Evolutionary conservation across 139 green algal species (phyloP), one percentile per base, ranked within the genome.

Genomic region (Haematococcus sp.): DNA sequence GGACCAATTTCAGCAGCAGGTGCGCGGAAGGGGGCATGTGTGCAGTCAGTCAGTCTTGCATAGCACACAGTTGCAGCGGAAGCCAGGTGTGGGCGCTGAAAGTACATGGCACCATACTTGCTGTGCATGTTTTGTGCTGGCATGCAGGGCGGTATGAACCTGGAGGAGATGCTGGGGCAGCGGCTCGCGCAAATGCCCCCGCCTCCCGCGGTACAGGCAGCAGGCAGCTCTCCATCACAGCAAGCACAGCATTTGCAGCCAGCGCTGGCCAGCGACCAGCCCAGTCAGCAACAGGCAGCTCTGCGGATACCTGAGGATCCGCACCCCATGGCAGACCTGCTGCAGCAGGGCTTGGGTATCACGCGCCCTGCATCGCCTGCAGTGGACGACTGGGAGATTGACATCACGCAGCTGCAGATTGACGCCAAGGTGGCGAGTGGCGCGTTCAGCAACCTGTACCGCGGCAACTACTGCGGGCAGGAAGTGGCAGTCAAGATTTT

Each of bases 401-500:
- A 98, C 34, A 93, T 96, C 52, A 78, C 75, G 5, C 84, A 95
- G 81, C 84, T 97, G 43, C 80, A 89, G 19, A 96, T 98, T 40
- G 85, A 93, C 46, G 84, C 91, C 27, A 97, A 97, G 73, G 89
- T 98, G 0, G 80, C 81, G 1, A 83, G 68, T 17, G 94, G 94
- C 23, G 92, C 94, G 2, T 99, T 99, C 83, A 94, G 94, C 44
- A 94, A 98, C 66, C 78, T 99, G 75, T 99, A 95, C 83, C 86
- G 85, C 27, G 95, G 95, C 34, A 85, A 67, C 27, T 99, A 98
- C 87, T 98, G 93, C 77, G 95, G 96, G 7, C 94, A 99, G 78
- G 96, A 98, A 35, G 96, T 99, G 68, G 95, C 95, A 2, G 95
- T 99, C 23, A 99, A 99, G 82, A 97, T 99, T 49, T 78, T 99